These are phyloP conservation scores for Alternaria sp. DNA, from an alignment of 2,329 filamentous ascomycete species.

Conservation along the genomic window DNA sequence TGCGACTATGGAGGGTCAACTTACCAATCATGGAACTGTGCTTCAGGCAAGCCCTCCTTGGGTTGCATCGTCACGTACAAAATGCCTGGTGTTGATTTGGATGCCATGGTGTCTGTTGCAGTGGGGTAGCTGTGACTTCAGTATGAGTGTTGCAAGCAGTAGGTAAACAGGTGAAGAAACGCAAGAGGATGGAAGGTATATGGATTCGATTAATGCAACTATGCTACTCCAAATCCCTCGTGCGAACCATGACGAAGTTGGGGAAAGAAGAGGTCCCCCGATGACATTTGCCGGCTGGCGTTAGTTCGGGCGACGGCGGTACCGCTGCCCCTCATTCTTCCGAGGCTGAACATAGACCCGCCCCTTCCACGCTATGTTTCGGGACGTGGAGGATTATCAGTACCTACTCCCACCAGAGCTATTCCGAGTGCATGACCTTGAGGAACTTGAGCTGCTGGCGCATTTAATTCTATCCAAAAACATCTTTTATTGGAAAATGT, in stretches of 20 bases:
- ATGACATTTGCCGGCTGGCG: constrained; percentile 44
- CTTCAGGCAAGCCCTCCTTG: constrained; percentile 67
- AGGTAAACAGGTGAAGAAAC: neutral
- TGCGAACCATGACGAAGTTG: constrained; percentile 16
- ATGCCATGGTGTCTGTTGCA: constrained; percentile 48
- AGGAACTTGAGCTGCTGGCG: no score
- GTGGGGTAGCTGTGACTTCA: constrained; percentile 6
- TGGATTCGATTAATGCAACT: constrained; percentile 7
- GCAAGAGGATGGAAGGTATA: neutral
- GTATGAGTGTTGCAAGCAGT: neutral
- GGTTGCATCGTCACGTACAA: constrained; percentile 91
- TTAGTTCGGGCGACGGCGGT: constrained; percentile 17
- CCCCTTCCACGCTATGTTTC: neutral
- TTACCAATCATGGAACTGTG: constrained; percentile 76
- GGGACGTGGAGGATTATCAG: constrained; percentile 5
- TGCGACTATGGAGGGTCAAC: constrained; percentile 34
- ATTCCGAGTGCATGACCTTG: neutral
- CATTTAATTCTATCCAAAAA: neutral
- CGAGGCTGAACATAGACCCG: constrained; percentile 35
- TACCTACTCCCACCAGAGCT: neutral
- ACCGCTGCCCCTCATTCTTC: constrained; percentile 33
- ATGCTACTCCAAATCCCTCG: neutral
- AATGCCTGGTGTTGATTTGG: constrained; percentile 65
- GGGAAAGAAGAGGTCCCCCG: constrained; percentile 31
- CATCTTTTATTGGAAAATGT: neutral